Conservation (phyloP, 108 stramenopile genomes). For the Cylindrotheca fusiformis region DNA sequence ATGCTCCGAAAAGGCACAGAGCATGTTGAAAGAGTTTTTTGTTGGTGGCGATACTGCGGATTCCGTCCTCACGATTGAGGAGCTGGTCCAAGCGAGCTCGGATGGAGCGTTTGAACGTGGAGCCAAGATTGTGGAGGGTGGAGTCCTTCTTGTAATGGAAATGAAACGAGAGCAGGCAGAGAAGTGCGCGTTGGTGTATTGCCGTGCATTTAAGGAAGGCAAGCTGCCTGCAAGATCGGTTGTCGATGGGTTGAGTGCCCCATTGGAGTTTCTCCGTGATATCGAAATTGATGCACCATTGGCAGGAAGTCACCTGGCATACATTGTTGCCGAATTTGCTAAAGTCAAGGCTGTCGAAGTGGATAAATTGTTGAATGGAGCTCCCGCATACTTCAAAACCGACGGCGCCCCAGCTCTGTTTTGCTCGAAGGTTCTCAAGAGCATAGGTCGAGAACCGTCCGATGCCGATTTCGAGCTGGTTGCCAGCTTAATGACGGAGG, state of each 20-base stretch:
- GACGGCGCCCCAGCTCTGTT: slow-evolving; percentile 67
- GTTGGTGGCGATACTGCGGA: slow-evolving; percentile 71
- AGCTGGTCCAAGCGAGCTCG: slow-evolving; percentile 52
- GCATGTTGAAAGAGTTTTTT: slow-evolving; percentile 73
- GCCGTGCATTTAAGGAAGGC: slow-evolving; percentile 39
- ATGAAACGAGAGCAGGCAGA: slow-evolving; percentile 58
- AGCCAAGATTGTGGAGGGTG: slow-evolving; percentile 59
- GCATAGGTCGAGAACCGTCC: slow-evolving; percentile 44
- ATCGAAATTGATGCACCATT: slow-evolving; percentile 83
- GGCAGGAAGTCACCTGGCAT: slow-evolving; percentile 52
- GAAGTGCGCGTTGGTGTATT: slow-evolving; percentile 46
- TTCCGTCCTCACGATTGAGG: slow-evolving; percentile 65
- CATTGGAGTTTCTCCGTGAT: slow-evolving; percentile 74
- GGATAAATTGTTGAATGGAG: slow-evolving; percentile 43
- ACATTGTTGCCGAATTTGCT: slow-evolving; percentile 57
- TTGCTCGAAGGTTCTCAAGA: slow-evolving; percentile 56
- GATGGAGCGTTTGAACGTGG: slow-evolving; percentile 64
- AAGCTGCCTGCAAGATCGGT: slow-evolving; percentile 46
- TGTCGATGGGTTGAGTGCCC: slow-evolving; percentile 58
- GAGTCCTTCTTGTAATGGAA: slow-evolving; percentile 70
- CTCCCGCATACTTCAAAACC: slow-evolving; percentile 68
- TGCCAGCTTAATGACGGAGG: slow-evolving; percentile 69
- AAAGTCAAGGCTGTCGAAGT: slow-evolving; percentile 42
- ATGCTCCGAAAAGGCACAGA: slow-evolving; percentile 56
- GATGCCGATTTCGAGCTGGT: slow-evolving; percentile 45